These are phyloP conservation scores for Immersiporthe knoxdaviesiana DNA, from an alignment of 2,329 filamentous ascomycete genomes.

Conservation along the genomic window DNA sequence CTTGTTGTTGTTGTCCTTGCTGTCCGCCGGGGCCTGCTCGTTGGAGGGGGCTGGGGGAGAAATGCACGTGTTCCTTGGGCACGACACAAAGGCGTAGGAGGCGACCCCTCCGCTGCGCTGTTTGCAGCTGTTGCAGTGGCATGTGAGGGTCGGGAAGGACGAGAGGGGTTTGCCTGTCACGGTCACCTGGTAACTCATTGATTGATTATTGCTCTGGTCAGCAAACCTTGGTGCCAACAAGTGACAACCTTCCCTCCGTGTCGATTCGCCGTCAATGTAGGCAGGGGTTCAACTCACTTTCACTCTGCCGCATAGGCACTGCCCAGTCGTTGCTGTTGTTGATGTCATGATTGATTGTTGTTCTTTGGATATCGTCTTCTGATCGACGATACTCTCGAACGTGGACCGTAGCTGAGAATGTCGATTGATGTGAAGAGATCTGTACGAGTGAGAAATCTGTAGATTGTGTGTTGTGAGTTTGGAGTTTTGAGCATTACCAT, in stretches of 20 bases:
- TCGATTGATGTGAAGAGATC: background rate
- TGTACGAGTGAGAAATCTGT: background rate
- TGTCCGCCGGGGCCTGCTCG: background rate
- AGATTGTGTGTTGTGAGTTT: background rate
- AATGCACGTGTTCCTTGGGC: constrained; percentile 23
- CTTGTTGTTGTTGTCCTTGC: background rate
- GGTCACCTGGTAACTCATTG: constrained; percentile 13
- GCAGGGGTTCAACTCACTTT: background rate
- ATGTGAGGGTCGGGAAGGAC: constrained; percentile 25
- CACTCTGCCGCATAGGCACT: constrained; percentile 27
- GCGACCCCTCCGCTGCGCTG: constrained; percentile 26
- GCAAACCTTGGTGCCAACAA: background rate
- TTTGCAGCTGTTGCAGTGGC: constrained; percentile 27
- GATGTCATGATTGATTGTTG: background rate
- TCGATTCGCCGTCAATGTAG: background rate
- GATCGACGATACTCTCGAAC: background rate
- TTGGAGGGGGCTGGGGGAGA: constrained; percentile 9
- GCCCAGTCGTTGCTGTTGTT: constrained; percentile 15
- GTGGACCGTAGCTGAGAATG: background rate
- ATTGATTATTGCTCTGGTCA: too few species aligned
- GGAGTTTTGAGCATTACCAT: background rate
- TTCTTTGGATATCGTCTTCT: background rate
- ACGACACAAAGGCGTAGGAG: constrained; percentile 27
- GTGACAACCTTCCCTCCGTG: too few species aligned
- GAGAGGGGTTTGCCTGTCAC: constrained; percentile 20